Evolutionary conservation across 176 grass and related monocot species (phyloP).

Genomic region (Oryza longistaminata): DNA sequence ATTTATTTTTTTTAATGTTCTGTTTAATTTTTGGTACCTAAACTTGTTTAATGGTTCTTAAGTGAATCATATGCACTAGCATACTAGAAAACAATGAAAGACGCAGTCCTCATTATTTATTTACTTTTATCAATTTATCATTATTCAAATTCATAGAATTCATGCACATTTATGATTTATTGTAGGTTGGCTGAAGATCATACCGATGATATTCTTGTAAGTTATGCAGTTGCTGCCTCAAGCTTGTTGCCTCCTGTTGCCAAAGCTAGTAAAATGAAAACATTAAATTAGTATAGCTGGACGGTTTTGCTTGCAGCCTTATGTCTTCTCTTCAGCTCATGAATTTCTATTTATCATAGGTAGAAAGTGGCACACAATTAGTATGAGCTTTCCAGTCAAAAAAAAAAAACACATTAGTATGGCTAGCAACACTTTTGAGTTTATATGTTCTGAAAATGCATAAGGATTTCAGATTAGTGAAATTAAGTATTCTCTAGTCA

Average conservation of each 20-base stretch:
- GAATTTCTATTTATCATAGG: neutral
- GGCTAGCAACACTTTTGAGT: neutral
- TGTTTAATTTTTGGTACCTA: neutral
- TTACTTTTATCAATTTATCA: constrained; percentile 4
- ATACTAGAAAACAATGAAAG: neutral
- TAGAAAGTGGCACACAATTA: neutral
- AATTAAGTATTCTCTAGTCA: neutral
- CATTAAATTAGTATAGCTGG: neutral
- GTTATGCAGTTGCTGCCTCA: constrained; percentile 68
- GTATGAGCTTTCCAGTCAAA: neutral
- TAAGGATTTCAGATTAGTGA: neutral
- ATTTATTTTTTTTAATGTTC: neutral
- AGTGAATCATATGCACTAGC: neutral
- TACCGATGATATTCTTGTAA: constrained; percentile 67
- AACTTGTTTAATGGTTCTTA: neutral
- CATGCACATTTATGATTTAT: neutral
- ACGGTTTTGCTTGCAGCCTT: neutral
- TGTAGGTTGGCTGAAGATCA: constrained; percentile 34
- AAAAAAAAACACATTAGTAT: neutral
- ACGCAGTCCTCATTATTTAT: neutral
- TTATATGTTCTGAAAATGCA: neutral
- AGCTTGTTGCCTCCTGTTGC: constrained; percentile 58
- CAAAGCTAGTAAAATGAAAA: constrained; percentile 52
- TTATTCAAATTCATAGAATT: neutral
- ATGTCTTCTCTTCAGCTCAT: neutral